A percentile compares a stretch with the other conserved stretches of the same genome.
phyloP scores from a whole-genome alignment of 495 filamentous ascomycete species.

The Penicillium verhagenii region DNA sequence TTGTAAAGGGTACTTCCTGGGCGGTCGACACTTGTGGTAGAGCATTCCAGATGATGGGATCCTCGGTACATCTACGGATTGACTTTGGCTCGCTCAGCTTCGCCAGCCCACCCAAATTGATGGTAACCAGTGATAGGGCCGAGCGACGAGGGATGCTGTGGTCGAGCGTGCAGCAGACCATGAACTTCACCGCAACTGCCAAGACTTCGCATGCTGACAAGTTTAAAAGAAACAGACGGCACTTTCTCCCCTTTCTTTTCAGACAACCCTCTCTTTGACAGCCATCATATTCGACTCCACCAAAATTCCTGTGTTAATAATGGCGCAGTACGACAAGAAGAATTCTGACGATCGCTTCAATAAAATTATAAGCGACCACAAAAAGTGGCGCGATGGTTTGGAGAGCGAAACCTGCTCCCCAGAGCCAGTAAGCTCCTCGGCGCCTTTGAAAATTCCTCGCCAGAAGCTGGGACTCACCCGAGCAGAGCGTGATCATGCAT shows the following conservation, averaged over 20 bases:
- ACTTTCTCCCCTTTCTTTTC: neutral
- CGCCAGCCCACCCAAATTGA: neutral
- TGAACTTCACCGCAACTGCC: neutral
- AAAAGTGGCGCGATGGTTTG: neutral
- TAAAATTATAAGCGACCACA: neutral
- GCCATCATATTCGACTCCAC: neutral
- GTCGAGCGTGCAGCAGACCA: neutral
- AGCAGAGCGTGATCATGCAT: neutral
- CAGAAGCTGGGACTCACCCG: neutral
- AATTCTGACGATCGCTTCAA: neutral
- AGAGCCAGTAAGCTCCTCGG: neutral
- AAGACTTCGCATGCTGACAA: neutral
- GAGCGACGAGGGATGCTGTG: neutral
- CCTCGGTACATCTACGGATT: neutral
- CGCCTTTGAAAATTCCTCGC: neutral
- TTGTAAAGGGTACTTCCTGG: neutral
- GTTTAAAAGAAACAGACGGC: neutral
- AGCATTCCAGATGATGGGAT: neutral
- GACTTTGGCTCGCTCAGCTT: neutral
- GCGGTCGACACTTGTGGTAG: neutral
- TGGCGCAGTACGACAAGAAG: neutral
- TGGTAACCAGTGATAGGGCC: neutral
- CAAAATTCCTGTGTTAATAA: neutral
- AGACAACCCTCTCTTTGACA: neutral
- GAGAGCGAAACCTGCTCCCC: neutral